Evolutionary conservation across 2,329 filamentous ascomycete genomes (phyloP).

Genomic region (Calonectria henricotiae): DNA sequence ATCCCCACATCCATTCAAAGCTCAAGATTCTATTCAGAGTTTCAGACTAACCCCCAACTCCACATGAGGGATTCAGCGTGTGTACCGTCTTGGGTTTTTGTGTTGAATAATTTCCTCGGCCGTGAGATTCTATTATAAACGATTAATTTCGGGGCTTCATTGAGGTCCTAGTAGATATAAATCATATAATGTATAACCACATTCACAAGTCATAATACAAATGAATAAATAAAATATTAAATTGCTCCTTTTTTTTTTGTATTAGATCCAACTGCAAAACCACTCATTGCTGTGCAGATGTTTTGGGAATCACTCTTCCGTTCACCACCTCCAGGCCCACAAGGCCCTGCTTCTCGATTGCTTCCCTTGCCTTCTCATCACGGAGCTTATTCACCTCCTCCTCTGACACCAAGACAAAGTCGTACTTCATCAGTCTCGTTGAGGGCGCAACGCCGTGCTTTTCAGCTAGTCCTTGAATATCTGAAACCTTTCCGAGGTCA

Average conservation of each 20-base stretch:
- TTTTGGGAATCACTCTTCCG: slow-evolving; percentile 24
- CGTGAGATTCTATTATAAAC: background rate
- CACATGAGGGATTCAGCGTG: background rate
- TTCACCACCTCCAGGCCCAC: slow-evolving; percentile 32
- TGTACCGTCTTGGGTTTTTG: background rate
- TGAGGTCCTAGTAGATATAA: background rate
- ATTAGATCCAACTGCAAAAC: background rate
- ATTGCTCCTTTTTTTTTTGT: background rate
- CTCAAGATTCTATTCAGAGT: background rate
- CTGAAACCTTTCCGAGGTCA: slow-evolving; percentile 63
- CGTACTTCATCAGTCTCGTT: slow-evolving; percentile 30
- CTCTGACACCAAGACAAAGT: slow-evolving; percentile 38
- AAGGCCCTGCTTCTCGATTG: slow-evolving; percentile 36
- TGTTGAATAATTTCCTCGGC: too few relatives aligned
- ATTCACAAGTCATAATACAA: too few relatives aligned
- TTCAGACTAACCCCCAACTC: background rate
- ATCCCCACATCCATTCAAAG: background rate
- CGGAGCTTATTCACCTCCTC: slow-evolving; percentile 35
- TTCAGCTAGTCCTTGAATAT: slow-evolving; percentile 28
- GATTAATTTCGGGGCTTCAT: background rate
- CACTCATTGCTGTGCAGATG: background rate
- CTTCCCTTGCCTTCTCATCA: slow-evolving; percentile 36
- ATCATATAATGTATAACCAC: too few relatives aligned
- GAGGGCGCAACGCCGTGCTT: slow-evolving; percentile 31
- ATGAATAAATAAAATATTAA: background rate